phyloP scores from a whole-genome alignment of 1,284 basidiomycete species.

The Puccinia polysora region DNA sequence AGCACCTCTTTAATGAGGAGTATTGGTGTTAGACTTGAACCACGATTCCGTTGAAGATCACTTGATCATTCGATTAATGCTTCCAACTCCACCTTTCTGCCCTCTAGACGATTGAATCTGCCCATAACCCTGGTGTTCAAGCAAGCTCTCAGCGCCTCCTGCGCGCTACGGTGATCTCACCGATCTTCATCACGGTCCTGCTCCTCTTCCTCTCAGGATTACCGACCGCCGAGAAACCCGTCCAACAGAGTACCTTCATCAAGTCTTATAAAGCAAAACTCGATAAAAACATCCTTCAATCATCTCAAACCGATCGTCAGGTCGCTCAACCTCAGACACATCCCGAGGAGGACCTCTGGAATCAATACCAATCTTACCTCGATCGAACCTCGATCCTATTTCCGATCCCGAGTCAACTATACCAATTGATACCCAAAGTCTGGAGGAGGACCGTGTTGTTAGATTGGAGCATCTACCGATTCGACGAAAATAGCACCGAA shows the following conservation, averaged over 20 bases:
- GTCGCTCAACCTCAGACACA: slow-evolving; percentile 44
- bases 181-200: slow-evolving; percentile 50
- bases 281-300: slow-evolving; percentile 42
- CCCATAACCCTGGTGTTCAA: slow-evolving; percentile 8
- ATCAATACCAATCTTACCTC: slow-evolving; percentile 48
- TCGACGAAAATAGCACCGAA: slow-evolving; percentile 56
- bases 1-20: too few relatives aligned
- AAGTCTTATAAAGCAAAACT: slow-evolving; percentile 58
- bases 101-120: too few relatives aligned
- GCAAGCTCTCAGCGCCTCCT: not conserved
- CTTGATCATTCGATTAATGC: too few relatives aligned
- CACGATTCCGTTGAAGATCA: too few relatives aligned
- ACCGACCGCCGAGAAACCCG: slow-evolving; percentile 68
- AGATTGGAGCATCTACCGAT: slow-evolving; percentile 64
- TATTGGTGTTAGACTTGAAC: too few relatives aligned
- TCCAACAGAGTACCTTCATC: slow-evolving; percentile 64
- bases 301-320: not conserved
- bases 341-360: slow-evolving; percentile 48
- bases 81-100: too few relatives aligned
- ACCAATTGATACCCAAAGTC: slow-evolving; percentile 59
- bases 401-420: slow-evolving; percentile 63
- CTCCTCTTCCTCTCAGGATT: slow-evolving; percentile 67
- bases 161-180: slow-evolving; percentile 49
- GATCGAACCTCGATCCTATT: slow-evolving; percentile 64
- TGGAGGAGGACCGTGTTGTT: slow-evolving; percentile 63